These are phyloP conservation scores for Phlegmacium glaucopus DNA, from an alignment of 768 basidiomycete species.

Conservation along the genomic window DNA sequence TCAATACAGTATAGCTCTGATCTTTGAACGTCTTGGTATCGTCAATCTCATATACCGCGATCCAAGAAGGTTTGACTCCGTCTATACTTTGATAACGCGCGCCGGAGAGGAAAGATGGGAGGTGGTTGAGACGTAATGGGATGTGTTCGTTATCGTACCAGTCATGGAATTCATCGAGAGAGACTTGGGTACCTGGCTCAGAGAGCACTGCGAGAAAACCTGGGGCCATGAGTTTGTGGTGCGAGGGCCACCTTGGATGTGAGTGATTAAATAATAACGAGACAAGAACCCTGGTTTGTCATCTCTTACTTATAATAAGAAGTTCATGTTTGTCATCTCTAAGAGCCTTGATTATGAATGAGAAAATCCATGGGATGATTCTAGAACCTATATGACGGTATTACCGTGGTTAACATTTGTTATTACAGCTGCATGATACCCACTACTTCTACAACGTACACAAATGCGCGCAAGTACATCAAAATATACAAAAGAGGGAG, in stretches of 20 bases:
- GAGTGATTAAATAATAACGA: too few species aligned
- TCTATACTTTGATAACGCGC: conserved; percentile 42
- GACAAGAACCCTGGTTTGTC: too few species aligned
- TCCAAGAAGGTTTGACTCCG: conserved; percentile 34
- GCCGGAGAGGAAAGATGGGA: conserved; percentile 44
- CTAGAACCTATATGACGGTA: too few species aligned
- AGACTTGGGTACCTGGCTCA: conserved; percentile 38
- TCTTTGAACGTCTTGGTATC: conserved; percentile 37
- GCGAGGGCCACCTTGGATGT: too few species aligned
- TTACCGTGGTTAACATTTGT: too few species aligned
- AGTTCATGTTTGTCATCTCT: too few species aligned
- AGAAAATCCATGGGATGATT: too few species aligned
- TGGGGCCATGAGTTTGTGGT: conserved; percentile 26
- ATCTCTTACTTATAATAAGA: too few species aligned
- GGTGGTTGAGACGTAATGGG: conserved; percentile 43
- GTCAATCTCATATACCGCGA: conserved; percentile 48
- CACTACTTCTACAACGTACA: conserved; percentile 1
- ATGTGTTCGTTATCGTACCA: conserved; percentile 60
- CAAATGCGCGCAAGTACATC: not conserved
- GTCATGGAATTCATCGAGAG: conserved; percentile 48
- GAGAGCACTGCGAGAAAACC: conserved; percentile 49
- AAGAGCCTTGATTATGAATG: too few species aligned
- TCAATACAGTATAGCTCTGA: conserved; percentile 39
- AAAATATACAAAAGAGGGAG: not conserved
- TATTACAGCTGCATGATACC: too few species aligned